Base-by-base conservation (phyloP, 2,329 filamentous ascomycete genomes). In the Hypoxylon sp. region DNA sequence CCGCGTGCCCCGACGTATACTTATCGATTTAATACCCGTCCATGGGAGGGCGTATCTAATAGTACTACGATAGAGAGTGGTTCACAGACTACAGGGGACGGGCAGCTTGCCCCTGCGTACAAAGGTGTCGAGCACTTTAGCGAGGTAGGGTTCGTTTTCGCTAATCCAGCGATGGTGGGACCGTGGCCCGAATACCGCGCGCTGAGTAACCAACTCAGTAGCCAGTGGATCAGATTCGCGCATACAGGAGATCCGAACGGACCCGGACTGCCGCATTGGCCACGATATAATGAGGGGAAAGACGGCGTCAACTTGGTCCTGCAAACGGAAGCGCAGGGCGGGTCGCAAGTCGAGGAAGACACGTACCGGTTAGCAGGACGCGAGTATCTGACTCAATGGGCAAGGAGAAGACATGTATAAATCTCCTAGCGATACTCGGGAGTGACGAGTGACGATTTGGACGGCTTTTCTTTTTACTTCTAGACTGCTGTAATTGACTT, bases 21-120 rank as follows among this genome's bases (percentile, higher is more conserved):
- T 72, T 91, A 89, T 78, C 84, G 86, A 50, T 91, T 90, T 81
- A 87, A 90, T 73, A 86, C 86, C 7, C 69, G 74, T 50, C 71
- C 71, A 1, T 70, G 70, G 50, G 68, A 64, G 28, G 58, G 25
- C 45, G 77, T 84, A n/a, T 77, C 84, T 14, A 78, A 83, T 0
- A 80, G 82, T 2, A 84, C 85, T 9, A 70, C 83, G 1, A 32
- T 11, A 23, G n/a, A 11, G 17, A 60, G 36, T 23, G 55, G 63
- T 28, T 58, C 53, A 4, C 49, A 53, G 5, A 58, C n/a, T 30
- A 17, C 13, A 5, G 56, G 46, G 2, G 19, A 38, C 11, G 70
- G 72, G 13, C 56, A 64, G 63, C 67, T 76, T 25, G 71, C 67
- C 9, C 76, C 80, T 0, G 77, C 79, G 10, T 76, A 79, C 1